Conservation (phyloP, 805 yeast genomes). For the Starmerella khaoyaiensis region DNA sequence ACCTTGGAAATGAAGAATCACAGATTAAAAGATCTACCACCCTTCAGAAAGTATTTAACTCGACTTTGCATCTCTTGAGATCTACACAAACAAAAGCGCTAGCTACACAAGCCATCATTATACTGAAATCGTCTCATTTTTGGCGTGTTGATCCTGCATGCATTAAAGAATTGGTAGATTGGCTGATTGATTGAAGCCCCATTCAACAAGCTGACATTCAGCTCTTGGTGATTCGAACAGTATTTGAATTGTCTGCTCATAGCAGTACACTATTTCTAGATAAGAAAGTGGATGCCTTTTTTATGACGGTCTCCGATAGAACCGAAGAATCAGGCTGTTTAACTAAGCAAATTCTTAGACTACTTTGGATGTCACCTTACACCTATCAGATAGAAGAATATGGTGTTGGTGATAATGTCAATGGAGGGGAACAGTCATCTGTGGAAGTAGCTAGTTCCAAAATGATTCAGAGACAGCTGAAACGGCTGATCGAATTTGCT, state of each 20-base stretch:
- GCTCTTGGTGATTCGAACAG: not conserved
- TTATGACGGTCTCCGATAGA: not conserved
- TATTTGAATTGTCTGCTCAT: not conserved
- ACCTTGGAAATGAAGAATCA: constrained; percentile 1
- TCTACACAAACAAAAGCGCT: not conserved
- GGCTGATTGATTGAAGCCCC: not conserved
- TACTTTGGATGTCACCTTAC: constrained; percentile 1
- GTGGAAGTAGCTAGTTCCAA: too few species aligned
- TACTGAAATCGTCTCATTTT: not conserved
- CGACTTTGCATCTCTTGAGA: not conserved
- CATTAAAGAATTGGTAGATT: not conserved
- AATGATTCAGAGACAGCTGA: constrained; percentile 11
- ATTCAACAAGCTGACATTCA: not conserved
- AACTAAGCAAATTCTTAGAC: constrained; percentile 1
- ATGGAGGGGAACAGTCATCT: too few species aligned
- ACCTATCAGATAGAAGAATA: not conserved
- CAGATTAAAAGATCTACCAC: constrained; percentile 1
- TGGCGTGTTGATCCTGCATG: not conserved
- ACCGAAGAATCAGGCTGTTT: not conserved
- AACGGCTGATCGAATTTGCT: constrained; percentile 5
- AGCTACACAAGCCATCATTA: constrained; percentile 2
- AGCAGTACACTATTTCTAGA: not conserved
- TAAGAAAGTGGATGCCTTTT: not conserved
- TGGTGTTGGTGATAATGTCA: not conserved
- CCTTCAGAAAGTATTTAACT: not conserved